Percentiles rank a stretch among this genome's conserved stretches.
phyloP scores from a whole-genome alignment of 2,329 filamentous ascomycete species.

The Diaporthe destruens region DNA sequence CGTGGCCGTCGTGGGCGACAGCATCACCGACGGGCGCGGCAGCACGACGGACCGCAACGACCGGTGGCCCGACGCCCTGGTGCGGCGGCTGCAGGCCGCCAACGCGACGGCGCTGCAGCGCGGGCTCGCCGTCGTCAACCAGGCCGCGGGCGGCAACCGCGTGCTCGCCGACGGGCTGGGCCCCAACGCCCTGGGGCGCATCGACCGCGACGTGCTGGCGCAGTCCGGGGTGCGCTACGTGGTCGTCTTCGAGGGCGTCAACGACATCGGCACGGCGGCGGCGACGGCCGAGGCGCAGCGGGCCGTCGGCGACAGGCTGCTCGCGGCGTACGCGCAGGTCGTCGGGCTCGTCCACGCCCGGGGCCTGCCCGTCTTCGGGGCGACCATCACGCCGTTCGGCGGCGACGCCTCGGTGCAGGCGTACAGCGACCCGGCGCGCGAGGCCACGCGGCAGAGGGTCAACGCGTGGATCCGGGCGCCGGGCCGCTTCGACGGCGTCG shows the following conservation, averaged over 20 bases:
- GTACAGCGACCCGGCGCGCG: slow-evolving; percentile 65
- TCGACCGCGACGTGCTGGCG: slow-evolving; percentile 71
- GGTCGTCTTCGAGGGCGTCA: slow-evolving; percentile 73
- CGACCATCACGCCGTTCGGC: slow-evolving; percentile 60
- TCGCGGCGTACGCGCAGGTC: slow-evolving; percentile 69
- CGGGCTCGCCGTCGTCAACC: slow-evolving; percentile 66
- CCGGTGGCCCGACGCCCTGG: slow-evolving; percentile 59
- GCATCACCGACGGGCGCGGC: slow-evolving; percentile 74
- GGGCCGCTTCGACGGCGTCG: slow-evolving; percentile 69
- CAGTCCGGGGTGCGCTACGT: slow-evolving; percentile 67
- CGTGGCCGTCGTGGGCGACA: slow-evolving; percentile 73
- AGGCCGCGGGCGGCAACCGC: slow-evolving; percentile 74
- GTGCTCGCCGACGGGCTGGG: slow-evolving; percentile 71
- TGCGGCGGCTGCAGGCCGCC: slow-evolving; percentile 55
- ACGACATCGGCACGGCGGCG: slow-evolving; percentile 70
- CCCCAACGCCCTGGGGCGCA: slow-evolving; percentile 66
- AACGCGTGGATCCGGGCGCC: slow-evolving; percentile 70
- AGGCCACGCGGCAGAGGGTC: slow-evolving; percentile 65
- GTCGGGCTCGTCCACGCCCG: slow-evolving; percentile 63
- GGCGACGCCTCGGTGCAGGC: slow-evolving; percentile 57
- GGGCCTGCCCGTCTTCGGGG: slow-evolving; percentile 68
- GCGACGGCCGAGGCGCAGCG: slow-evolving; percentile 58
- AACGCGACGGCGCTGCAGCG: slow-evolving; percentile 47
- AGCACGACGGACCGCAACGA: slow-evolving; percentile 70
- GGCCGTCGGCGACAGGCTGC: slow-evolving; percentile 60